Conservation (phyloP, 2,329 filamentous ascomycete species). For the Scedosporium minutisporum region DNA sequence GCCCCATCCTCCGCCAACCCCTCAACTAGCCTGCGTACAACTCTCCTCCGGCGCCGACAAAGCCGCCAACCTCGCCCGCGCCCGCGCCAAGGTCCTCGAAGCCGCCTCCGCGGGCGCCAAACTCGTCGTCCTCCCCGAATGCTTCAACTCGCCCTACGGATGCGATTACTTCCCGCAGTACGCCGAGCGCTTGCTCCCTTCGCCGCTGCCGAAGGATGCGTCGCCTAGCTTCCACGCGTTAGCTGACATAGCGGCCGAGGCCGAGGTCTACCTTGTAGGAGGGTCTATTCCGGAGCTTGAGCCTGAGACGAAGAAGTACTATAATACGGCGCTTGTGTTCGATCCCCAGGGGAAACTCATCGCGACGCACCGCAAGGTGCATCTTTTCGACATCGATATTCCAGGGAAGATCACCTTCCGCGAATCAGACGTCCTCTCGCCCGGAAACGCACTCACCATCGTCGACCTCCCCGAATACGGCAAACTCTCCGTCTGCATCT, state of each 20-base stretch:
- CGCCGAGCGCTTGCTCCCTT: slow-evolving; percentile 75
- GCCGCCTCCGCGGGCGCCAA: slow-evolving; percentile 68
- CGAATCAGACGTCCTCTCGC: slow-evolving; percentile 79
- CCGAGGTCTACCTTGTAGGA: slow-evolving; percentile 72
- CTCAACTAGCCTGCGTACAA: slow-evolving; percentile 74
- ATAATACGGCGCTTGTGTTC: slow-evolving; percentile 87
- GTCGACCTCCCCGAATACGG: slow-evolving; percentile 85
- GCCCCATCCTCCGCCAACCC: slow-evolving; percentile 57
- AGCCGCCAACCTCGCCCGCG: slow-evolving; percentile 68
- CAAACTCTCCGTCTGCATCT: slow-evolving; percentile 80
- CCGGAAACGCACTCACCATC: slow-evolving; percentile 77
- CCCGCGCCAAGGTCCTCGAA: slow-evolving; percentile 72
- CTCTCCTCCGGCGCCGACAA: slow-evolving; percentile 78
- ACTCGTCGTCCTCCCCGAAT: slow-evolving; percentile 89
- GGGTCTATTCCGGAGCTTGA: slow-evolving; percentile 86
- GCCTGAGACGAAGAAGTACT: slow-evolving; percentile 51
- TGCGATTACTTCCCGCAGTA: slow-evolving; percentile 79
- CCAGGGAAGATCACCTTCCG: slow-evolving; percentile 87
- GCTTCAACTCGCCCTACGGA: slow-evolving; percentile 98
- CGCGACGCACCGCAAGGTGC: slow-evolving; percentile 85
- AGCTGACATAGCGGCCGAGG: slow-evolving; percentile 67
- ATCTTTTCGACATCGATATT: slow-evolving; percentile 97
- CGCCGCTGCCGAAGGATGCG: slow-evolving; percentile 58
- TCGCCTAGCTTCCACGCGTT: slow-evolving; percentile 83
- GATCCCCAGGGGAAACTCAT: slow-evolving; percentile 67